Conservation (phyloP, 2,329 filamentous ascomycete genomes). For the Monosporascus sp. region DNA sequence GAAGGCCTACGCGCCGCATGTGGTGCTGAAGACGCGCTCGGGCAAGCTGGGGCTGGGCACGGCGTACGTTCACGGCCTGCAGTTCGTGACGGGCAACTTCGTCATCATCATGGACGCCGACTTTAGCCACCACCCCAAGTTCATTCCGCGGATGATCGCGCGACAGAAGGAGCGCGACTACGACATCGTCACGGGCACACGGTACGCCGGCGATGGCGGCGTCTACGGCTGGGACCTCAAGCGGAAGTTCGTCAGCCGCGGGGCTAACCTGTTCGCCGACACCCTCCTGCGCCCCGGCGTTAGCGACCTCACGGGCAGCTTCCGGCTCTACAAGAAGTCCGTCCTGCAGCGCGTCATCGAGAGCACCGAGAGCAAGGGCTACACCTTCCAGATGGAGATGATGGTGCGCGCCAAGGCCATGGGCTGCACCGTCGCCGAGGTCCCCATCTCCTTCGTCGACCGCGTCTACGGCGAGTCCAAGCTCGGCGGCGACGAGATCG, state of each 20-base stretch:
- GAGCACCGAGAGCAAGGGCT: conserved; percentile 91
- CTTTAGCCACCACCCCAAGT: conserved; percentile 98
- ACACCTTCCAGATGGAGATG: conserved; percentile 99
- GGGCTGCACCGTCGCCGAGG: conserved; percentile 90
- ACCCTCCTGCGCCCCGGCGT: conserved; percentile 90
- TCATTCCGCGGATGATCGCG: conserved; percentile 90
- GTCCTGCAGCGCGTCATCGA: conserved; percentile 86
- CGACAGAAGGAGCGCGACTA: conserved; percentile 72
- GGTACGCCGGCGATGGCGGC: conserved; percentile 84
- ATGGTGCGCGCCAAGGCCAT: conserved; percentile 96
- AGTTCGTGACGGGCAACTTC: conserved; percentile 87
- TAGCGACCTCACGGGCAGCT: conserved; percentile 91
- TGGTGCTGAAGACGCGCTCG: conserved; percentile 79
- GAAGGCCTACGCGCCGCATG: conserved; percentile 72
- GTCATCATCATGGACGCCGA: conserved; percentile 99
- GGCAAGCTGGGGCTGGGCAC: conserved; percentile 97
- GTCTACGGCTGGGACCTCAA: conserved; percentile 97
- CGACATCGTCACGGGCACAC: conserved; percentile 95
- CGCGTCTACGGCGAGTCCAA: conserved; percentile 93
- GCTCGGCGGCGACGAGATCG: conserved; percentile 90
- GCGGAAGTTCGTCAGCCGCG: conserved; percentile 76
- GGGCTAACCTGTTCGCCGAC: conserved; percentile 93
- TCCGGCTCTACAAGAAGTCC: conserved; percentile 86
- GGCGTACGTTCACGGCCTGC: conserved; percentile 89
- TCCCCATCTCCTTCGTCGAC: conserved; percentile 95